Base-by-base conservation (phyloP, 2,329 filamentous ascomycete species). In the Lasiodiplodia theobromae region DNA sequence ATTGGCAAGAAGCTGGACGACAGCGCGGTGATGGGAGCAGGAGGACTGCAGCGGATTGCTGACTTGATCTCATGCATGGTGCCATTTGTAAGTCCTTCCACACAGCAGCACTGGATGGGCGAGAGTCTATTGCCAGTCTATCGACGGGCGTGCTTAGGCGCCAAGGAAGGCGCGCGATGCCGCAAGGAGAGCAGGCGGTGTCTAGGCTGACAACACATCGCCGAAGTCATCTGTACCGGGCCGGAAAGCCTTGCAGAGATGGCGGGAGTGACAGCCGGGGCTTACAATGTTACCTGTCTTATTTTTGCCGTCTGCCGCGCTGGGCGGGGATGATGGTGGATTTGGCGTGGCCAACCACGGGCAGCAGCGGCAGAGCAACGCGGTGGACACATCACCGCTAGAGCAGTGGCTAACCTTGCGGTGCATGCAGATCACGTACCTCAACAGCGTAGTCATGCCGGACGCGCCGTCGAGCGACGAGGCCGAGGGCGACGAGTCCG, bases 21-120 rank as follows among this genome's bases (percentile, higher is more conserved):
- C 73, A 79, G 84, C 11, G 83, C 92, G 58, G 84, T 97, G 23
- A 83, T 89, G 44, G 84, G 85, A 56, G 81, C 86, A 57, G 82
- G 88, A 74, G 88, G 87, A 18, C 86, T 93, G 79, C 86, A 89
- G 37, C 87, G 86, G 74, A 85, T 97, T 65, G 83, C 85, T 64
- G 84, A 86, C 49, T 80, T 93, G 25, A 82, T 97, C 71, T 82
- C 84, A 38, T 85, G 88, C 64, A 87, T 97, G 86, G 88, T 89
- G 71, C 90, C 90, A 52, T 97, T 95, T 82, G 93, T 96, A 82
- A 91, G 92, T 87, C 69, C 31, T 54, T 62, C 49, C 71, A 71
- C 60, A 66, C 66, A 23, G 25, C 28, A 56, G 25, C 21, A n/a
- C 28, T 49, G 65, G 65, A 51, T 21, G 38, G 52, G 53, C 53